phyloP scores from a whole-genome alignment of 2,329 filamentous ascomycete species.

The Geosmithia putterillii region DNA sequence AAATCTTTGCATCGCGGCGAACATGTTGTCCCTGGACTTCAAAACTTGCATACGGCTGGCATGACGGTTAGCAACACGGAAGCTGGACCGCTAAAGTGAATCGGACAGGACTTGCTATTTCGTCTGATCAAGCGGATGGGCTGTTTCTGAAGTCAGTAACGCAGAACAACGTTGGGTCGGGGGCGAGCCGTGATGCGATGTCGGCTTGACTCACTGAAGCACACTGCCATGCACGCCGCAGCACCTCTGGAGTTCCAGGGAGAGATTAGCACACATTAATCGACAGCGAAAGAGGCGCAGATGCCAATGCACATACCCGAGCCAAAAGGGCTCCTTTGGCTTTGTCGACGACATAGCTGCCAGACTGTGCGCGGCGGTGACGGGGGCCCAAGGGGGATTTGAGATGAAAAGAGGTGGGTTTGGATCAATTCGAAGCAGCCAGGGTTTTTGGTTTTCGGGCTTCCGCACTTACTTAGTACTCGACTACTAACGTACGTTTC shows the following conservation, averaged over 20 bases:
- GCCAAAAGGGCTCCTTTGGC: conserved; percentile 29
- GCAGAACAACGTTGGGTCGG: background rate
- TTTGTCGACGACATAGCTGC: conserved; percentile 6
- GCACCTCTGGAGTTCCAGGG: conserved; percentile 19
- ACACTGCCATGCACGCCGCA: conserved; percentile 30
- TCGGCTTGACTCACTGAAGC: conserved; percentile 23
- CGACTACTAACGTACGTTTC: too few relatives aligned
- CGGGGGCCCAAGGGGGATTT: background rate
- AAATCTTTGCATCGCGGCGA: conserved; percentile 22
- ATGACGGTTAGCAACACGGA: background rate
- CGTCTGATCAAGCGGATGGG: conserved; percentile 30
- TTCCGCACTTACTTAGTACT: too few relatives aligned
- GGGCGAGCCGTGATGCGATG: background rate
- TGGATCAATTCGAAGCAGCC: too few relatives aligned
- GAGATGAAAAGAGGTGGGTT: background rate
- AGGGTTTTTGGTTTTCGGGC: too few relatives aligned
- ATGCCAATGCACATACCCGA: conserved; percentile 23
- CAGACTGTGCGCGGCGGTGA: too few relatives aligned
- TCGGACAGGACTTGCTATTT: conserved; percentile 22
- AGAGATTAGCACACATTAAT: background rate
- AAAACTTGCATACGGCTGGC: conserved; percentile 30
- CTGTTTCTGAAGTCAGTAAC: conserved; percentile 8
- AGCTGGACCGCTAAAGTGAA: background rate
- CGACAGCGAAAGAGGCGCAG: background rate
- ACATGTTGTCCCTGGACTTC: conserved; percentile 24